These are phyloP conservation scores for Gossypium sturtianum DNA, from an alignment of 345 rosid species.

Conservation along the genomic window DNA sequence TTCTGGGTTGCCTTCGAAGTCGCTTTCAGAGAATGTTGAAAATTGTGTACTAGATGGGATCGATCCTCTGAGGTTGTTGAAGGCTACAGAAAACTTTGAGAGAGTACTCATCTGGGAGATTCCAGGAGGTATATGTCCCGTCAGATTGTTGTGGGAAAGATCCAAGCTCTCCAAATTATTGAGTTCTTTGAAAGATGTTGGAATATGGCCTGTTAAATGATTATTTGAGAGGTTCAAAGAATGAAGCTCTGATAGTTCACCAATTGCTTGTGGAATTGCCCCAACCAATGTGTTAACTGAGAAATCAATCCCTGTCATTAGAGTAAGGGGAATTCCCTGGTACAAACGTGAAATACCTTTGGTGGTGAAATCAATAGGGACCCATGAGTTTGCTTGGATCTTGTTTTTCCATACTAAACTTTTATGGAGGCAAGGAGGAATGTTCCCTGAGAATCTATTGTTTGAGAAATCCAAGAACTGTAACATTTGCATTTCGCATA, in stretches of 20 bases:
- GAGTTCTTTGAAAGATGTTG: conserved; percentile 11
- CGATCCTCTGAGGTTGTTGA: conserved; percentile 17
- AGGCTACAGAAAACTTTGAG: conserved; percentile 13
- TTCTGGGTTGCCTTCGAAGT: conserved; percentile 13
- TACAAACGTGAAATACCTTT: conserved; percentile 10
- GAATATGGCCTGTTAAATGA: conserved; percentile 15
- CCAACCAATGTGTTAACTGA: conserved; percentile 12
- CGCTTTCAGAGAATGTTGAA: conserved; percentile 7
- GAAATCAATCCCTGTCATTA: conserved; percentile 23
- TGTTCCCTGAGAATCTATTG: conserved; percentile 8
- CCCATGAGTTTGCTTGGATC: conserved; percentile 12
- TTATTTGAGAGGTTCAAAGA: conserved; percentile 19
- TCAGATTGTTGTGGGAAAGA: conserved; percentile 21
- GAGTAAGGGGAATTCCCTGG: conserved; percentile 19
- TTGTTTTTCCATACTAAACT: conserved; percentile 9
- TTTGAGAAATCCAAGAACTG: conserved; percentile 22
- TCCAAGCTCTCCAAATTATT: conserved; percentile 20
- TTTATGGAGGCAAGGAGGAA: conserved; percentile 16
- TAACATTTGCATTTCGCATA: conserved; percentile 17
- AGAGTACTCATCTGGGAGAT: not conserved
- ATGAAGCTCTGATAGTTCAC: conserved; percentile 14
- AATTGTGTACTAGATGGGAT: conserved; percentile 18
- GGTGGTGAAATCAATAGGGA: conserved; percentile 21
- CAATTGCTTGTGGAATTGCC: conserved; percentile 8
- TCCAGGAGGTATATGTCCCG: conserved; percentile 14